Evolutionary conservation across 805 yeast genomes (phyloP), one percentile per base, ranked within the genome.

Genomic region (Zygosaccharomyces bisporus): DNA sequence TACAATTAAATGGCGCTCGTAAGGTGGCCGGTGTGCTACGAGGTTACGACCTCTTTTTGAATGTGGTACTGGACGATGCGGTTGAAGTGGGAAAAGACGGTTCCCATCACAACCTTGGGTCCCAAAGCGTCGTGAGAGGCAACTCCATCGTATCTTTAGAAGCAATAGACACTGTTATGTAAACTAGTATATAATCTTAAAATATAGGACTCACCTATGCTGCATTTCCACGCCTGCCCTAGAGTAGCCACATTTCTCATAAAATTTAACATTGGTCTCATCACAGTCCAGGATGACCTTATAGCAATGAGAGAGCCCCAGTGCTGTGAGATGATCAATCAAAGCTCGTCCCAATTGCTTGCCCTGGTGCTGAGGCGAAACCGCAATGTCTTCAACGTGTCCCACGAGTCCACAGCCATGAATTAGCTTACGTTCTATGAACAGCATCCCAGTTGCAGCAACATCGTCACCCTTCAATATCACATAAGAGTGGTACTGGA

Each of bases 311-410:
- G 56, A 59, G 41, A 74, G 54, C 2, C 86, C 96, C 23, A 85
- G 58, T 18, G 70, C 67, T 3, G 82, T 75, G 58, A 91, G 71
- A 6, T 76, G 69, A 13, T 72, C 68, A 52, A 91, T 86, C 65
- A 91, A 62, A 13, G 73, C 67, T 53, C 73, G 70, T 0, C 99
- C 99, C 37, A 91, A 69, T 54, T 79, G 79, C 60, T 83, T 81
- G 5, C 99, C 99, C 59, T 90, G 97, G 60, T 86, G 86, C 14
- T 73, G 67, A 23, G 63, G 60, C 14, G 80, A 73, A 3, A 91
- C 95, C 1, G 97, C 83, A 49, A 91, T 91, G 62, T 91, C 99
- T 60, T 91, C 99, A 51, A 91, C 84, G 67, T 91, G 98, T 1
- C 98, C 98, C 4, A 87, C 95, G 41, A 74, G 65, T 0, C 95